phyloP scores from a whole-genome alignment of 2,329 filamentous ascomycete species.

The Cytospora chrysosperma region DNA sequence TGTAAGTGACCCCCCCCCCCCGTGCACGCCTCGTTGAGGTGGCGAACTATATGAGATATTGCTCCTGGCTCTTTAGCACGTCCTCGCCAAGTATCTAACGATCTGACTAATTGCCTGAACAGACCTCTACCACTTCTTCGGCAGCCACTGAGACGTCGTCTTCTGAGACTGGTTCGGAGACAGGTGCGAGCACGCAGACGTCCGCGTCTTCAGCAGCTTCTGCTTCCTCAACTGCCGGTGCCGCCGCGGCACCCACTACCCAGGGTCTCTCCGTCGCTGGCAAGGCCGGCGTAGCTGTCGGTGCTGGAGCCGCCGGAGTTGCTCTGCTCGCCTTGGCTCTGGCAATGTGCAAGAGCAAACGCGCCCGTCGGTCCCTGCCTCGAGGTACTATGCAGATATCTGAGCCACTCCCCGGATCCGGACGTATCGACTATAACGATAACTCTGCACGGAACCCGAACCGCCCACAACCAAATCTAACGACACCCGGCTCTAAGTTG shows the following conservation, averaged over 20 bases:
- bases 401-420: constrained; percentile 49
- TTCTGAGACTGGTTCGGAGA: background rate
- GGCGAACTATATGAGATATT: background rate
- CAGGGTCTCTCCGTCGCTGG: constrained; percentile 41
- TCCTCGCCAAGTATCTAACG: background rate
- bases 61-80: background rate
- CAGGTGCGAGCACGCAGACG: background rate
- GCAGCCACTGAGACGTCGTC: constrained; percentile 10
- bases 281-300: constrained; percentile 51
- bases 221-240: constrained; percentile 24
- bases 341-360: constrained; percentile 41
- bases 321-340: constrained; percentile 40
- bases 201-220: constrained; percentile 1
- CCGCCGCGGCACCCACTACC: background rate
- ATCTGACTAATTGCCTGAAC: background rate
- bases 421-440: constrained; percentile 37
- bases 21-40: too few relatives aligned
- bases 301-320: constrained; percentile 43
- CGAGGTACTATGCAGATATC: constrained; percentile 45
- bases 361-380: constrained; percentile 28
- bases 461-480: constrained; percentile 26
- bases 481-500: constrained; percentile 15
- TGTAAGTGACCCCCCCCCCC: constrained; percentile 14
- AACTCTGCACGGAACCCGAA: constrained; percentile 39
- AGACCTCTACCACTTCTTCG: constrained; percentile 15